phyloP scores from a whole-genome alignment of 805 yeast genomes.

The Clavispora carvajalis region DNA sequence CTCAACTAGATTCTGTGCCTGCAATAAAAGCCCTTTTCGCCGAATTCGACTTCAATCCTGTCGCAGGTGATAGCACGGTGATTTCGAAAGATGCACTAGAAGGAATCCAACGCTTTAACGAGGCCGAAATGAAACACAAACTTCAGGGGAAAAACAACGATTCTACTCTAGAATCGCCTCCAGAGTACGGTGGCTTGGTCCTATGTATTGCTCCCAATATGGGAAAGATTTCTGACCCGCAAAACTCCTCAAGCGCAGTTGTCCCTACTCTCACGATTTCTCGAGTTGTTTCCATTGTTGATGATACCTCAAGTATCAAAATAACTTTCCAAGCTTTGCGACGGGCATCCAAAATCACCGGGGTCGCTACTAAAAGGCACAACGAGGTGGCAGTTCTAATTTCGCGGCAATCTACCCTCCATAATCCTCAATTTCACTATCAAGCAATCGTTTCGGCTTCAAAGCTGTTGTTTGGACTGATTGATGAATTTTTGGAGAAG shows the following conservation, averaged over 20 bases:
- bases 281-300: slow-evolving; percentile 43
- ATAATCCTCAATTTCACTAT: slow-evolving; percentile 14
- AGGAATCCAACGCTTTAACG: slow-evolving; percentile 24
- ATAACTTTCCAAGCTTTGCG: slow-evolving; percentile 47
- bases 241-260: slow-evolving; percentile 4
- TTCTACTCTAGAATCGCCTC: not conserved
- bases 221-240: slow-evolving; percentile 22
- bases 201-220: slow-evolving; percentile 32
- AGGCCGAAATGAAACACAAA: slow-evolving; percentile 5
- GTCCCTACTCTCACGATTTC: slow-evolving; percentile 37
- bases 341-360: slow-evolving; percentile 29
- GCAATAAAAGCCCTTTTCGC: slow-evolving; percentile 26
- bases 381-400: slow-evolving; percentile 26
- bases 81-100: slow-evolving; percentile 28
- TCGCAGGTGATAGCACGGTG: slow-evolving; percentile 6
- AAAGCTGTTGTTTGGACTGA: slow-evolving; percentile 25
- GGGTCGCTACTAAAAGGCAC: slow-evolving; percentile 5
- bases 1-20: slow-evolving; percentile 22
- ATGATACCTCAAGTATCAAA: slow-evolving; percentile 38
- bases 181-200: slow-evolving; percentile 33
- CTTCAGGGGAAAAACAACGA: not conserved
- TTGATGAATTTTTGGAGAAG: slow-evolving; percentile 34
- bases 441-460: slow-evolving; percentile 16
- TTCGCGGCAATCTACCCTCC: slow-evolving; percentile 19
- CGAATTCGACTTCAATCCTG: slow-evolving; percentile 30